Evolutionary conservation across 148 eudicot genomes (phyloP), one percentile per base, ranked within the genome.

Genomic region (Amaranthus hypochondriacus): DNA sequence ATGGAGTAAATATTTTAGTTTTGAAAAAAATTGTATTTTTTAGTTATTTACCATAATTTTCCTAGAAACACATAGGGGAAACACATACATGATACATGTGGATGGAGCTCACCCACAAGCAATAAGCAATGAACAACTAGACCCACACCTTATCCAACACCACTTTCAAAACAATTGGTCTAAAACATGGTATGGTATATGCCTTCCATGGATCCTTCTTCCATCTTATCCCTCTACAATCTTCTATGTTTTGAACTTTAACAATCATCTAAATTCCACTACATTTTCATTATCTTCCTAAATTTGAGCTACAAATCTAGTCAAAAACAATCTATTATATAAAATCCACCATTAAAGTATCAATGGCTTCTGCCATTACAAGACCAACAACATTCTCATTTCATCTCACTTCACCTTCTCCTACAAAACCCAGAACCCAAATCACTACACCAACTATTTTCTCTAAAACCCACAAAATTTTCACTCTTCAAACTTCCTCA

Each of bases 311-410:
- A 28, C 11, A 62, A 8, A 9, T 18, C 39, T 52, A 13, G 9
- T 28, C 42, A 18, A 56, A 56, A 66, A 66, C 54, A 66, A 1
- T 28, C 39, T 28, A 28, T 28, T 28, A 28, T 28, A 28, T 28
- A 28, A 6, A 56, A n/a, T 54, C 1, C 13, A 43, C 18, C 43
- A 55, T 15, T 9, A 54, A 77, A 47, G 58, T 0, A 63, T 69
- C 77, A 69, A 86, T 84, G 90, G 86, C 88, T 66, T 80, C 90
- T 66, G 76, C 93, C 77, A 81, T 84, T 79, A 77, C 86, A 73
- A 79, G 73, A 61, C 83, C 82, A 59, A 77, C 82, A 71, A 75
- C 83, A 47, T 77, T 82, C 50, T 71, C 77, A 46, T 82, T 79
- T 84, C 79, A 75, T 85, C 70, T 63, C 69, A 49, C 80, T 52